Evolutionary conservation across 805 yeast species (phyloP), one percentile per base, ranked within the genome.

Genomic region (Lachancea meyersii): DNA sequence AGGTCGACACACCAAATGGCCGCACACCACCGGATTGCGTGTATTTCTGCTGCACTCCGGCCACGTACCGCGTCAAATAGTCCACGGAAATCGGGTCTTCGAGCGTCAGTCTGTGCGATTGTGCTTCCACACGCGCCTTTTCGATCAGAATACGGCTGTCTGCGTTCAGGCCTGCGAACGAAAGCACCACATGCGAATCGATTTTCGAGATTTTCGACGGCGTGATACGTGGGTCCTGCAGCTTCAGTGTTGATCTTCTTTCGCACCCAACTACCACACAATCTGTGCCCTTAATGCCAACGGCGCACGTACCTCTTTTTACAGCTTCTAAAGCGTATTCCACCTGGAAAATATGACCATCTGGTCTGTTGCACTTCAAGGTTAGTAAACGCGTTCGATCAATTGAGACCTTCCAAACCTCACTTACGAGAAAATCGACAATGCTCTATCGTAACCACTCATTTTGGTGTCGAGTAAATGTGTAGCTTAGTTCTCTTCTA

Each of bases 391-490:
- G 11, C 4, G 23, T 13, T 11, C 31, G 11, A 19, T 22, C 24
- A 46, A 48, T 19, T 32, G 35, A 18, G 21, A 36, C 44, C n/a
- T 32, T 16, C 7, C 17, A 26, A 21, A 8, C 18, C 20, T 16
- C 34, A 79, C 89, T 55, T 77, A 83, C 82, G 96, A 87, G 71
- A 91, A 91, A 65, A 91, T 94, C 49, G 97, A 89, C 57, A 91
- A 77, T 44, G 98, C 98, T 76, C 97, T 80, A 68, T 91, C 98
- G 95, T 91, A 91, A 49, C 98, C 97, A 75, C 96, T 86, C 98
- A 91, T 91, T 35, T 14, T 57, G 31, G 5, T 9, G 27, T 24
- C 22, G 11, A 18, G 10, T 26, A 19, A 13, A 24, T n/a, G 9
- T 10, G 17, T 28, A 27, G 26, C 19, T 11, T 27, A 16, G 14